Conservation (phyloP, 306 rosid genomes). For the Cucurbita pepo region DNA sequence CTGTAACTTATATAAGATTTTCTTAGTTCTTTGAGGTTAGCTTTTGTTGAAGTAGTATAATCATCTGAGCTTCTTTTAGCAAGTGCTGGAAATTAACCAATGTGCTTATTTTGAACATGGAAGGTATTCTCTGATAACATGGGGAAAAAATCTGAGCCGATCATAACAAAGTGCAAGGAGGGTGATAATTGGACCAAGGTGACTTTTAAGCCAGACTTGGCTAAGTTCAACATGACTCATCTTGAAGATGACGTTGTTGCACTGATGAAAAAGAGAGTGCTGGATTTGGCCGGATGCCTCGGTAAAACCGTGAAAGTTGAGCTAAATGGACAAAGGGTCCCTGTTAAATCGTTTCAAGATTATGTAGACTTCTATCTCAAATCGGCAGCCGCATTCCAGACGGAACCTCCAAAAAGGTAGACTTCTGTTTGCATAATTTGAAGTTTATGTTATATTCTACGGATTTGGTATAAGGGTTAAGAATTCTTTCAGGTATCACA, state of each 20-base stretch:
- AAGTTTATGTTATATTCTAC: background rate
- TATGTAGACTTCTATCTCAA: constrained; percentile 71
- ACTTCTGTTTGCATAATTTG: background rate
- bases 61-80: no score
- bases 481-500: constrained; percentile 29
- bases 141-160: constrained; percentile 65
- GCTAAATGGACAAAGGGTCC: constrained; percentile 42
- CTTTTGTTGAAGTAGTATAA: background rate
- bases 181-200: constrained; percentile 89
- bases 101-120: background rate
- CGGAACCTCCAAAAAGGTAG: constrained; percentile 53
- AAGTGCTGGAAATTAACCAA: background rate
- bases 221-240: constrained; percentile 62
- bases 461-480: background rate
- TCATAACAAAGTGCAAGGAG: constrained; percentile 58
- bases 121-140: constrained; percentile 70
- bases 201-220: constrained; percentile 76
- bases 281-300: constrained; percentile 91
- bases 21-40: background rate
- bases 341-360: constrained; percentile 53
- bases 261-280: constrained; percentile 76
- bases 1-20: background rate
- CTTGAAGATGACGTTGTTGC: constrained; percentile 92
- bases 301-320: constrained; percentile 88
- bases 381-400: constrained; percentile 36